Evolutionary conservation across 352 stramenopile species (phyloP).

Genomic region (Phytophthora brassicae): DNA sequence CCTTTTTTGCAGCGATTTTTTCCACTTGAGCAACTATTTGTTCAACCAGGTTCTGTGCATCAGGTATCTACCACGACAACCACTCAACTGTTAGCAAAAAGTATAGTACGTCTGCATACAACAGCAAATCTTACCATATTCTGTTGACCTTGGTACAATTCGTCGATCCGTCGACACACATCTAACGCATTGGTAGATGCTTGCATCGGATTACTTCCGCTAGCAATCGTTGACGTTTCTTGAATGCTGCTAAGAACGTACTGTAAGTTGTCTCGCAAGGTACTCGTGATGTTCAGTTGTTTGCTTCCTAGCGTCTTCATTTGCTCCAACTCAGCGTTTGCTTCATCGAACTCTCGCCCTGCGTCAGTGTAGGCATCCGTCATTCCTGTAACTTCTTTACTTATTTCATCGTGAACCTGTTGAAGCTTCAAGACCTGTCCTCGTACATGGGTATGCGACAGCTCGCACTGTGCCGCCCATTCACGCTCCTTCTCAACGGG

Average conservation of each 20-base stretch:
- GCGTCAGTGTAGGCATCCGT: slow-evolving; percentile 45
- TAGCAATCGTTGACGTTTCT: slow-evolving; percentile 57
- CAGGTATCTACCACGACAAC: slow-evolving; percentile 50
- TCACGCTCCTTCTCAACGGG: slow-evolving; percentile 80
- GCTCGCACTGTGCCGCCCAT: slow-evolving; percentile 75
- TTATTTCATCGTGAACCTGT: slow-evolving; percentile 67
- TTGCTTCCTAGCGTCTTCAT: slow-evolving; percentile 53
- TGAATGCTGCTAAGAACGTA: slow-evolving; percentile 70
- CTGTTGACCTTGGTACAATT: slow-evolving; percentile 74
- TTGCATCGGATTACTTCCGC: slow-evolving; percentile 70
- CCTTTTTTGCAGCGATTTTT: slow-evolving; percentile 59
- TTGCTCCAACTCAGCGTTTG: slow-evolving; percentile 44
- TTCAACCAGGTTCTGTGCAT: slow-evolving; percentile 62
- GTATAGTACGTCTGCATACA: not conserved
- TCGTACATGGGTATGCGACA: slow-evolving; percentile 71
- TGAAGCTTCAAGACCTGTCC: slow-evolving; percentile 66
- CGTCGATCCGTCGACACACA: slow-evolving; percentile 81
- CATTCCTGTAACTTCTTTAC: slow-evolving; percentile 59
- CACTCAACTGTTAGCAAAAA: slow-evolving; percentile 4
- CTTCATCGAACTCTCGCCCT: slow-evolving; percentile 43
- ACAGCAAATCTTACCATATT: slow-evolving; percentile 47
- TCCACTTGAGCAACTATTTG: slow-evolving; percentile 58
- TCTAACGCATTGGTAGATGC: slow-evolving; percentile 77
- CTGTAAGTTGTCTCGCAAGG: slow-evolving; percentile 65
- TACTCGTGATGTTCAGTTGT: slow-evolving; percentile 62